Evolutionary conservation across 1,284 basidiomycete genomes (phyloP).

Genomic region (Ganoderma leucocontextum): DNA sequence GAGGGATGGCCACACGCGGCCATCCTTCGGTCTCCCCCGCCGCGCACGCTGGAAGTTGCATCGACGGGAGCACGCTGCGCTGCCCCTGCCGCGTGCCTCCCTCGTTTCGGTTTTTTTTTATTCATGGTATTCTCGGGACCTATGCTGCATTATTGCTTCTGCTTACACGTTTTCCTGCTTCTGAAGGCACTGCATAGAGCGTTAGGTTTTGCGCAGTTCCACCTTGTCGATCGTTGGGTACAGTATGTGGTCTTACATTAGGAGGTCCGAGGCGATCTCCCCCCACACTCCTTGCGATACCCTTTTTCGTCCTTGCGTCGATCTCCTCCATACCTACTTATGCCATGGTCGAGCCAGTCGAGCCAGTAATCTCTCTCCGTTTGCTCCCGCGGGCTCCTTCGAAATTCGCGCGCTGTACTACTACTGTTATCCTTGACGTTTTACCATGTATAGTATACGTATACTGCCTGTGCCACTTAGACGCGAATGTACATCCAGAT

Average conservation of each 20-base stretch:
- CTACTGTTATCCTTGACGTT: not conserved
- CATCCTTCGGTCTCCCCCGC: not conserved
- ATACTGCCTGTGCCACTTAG: not conserved
- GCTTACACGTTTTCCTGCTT: not conserved
- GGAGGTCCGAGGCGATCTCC: slow-evolving; percentile 33
- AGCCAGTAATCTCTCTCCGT: slow-evolving; percentile 4
- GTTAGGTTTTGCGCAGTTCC: slow-evolving; percentile 3
- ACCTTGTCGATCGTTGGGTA: not conserved
- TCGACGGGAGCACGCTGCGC: not conserved
- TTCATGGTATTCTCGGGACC: not conserved
- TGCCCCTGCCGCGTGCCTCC: not conserved
- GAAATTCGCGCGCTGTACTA: slow-evolving; percentile 15
- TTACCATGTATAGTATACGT: not conserved
- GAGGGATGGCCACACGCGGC: not conserved
- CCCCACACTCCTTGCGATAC: slow-evolving; percentile 27
- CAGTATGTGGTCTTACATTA: not conserved
- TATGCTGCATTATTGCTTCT: not conserved
- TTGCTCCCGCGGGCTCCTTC: slow-evolving; percentile 13
- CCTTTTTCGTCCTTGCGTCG: slow-evolving; percentile 6
- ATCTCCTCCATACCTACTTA: not conserved
- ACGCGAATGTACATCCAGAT: not conserved
- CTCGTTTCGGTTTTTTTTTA: slow-evolving; percentile 6
- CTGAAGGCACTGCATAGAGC: slow-evolving; percentile 6
- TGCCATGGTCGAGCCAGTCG: slow-evolving; percentile 14
- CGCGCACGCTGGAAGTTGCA: not conserved